Evolutionary conservation across 2,329 filamentous ascomycete species (phyloP).

Genomic region (Neophaeococcomyces aloes): DNA sequence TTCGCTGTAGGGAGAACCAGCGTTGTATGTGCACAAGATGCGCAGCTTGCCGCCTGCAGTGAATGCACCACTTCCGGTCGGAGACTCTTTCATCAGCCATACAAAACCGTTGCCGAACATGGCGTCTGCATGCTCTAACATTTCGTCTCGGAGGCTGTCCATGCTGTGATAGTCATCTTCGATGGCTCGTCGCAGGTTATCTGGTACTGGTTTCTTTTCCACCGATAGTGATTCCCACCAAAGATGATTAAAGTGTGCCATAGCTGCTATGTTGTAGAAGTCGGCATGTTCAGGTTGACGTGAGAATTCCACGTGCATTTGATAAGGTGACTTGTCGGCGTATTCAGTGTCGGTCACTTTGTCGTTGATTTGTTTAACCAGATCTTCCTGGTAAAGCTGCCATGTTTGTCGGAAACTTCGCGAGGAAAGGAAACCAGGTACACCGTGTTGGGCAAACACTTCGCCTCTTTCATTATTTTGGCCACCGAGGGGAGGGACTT

Average conservation of each 20-base stretch:
- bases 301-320: constrained; percentile 63
- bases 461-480: constrained; percentile 11
- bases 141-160: constrained; percentile 68
- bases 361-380: constrained; percentile 66
- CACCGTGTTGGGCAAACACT: constrained; percentile 36
- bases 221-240: constrained; percentile 37
- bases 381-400: constrained; percentile 66
- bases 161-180: constrained; percentile 66
- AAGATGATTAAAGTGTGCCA: constrained; percentile 78
- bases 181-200: constrained; percentile 39
- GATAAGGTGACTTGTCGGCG: constrained; percentile 38
- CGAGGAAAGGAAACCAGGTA: constrained; percentile 61
- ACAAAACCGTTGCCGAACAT: constrained; percentile 98
- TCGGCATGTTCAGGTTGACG: constrained; percentile 67
- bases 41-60: constrained; percentile 32
- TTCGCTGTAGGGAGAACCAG: constrained; percentile 74
- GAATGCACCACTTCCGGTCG: constrained; percentile 28
- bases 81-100: constrained; percentile 66
- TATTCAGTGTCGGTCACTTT: constrained; percentile 57
- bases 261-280: constrained; percentile 91
- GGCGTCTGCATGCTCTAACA: constrained; percentile 67
- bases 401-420: constrained; percentile 67
- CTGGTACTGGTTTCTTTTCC: constrained; percentile 10
- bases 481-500: constrained; percentile 6
- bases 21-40: constrained; percentile 80